Conservation (phyloP, 2,329 filamentous ascomycete species). For the Colletotrichum lentis region DNA sequence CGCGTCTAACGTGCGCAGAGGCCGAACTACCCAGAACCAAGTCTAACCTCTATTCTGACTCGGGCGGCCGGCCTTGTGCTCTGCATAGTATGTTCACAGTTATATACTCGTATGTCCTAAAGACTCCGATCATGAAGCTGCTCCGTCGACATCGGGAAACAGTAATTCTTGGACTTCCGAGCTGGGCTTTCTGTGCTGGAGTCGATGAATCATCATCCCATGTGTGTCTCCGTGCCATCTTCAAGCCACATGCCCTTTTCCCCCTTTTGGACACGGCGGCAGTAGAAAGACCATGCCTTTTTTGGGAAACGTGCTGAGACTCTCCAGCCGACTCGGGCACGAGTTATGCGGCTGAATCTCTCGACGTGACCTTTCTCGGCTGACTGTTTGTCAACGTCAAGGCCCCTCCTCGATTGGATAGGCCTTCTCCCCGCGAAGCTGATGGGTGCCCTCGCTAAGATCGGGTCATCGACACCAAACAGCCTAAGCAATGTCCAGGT, state of each 20-base stretch:
- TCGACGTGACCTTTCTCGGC: constrained; percentile 4
- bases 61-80: no score
- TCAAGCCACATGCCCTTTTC: constrained; percentile 16
- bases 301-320: neutral
- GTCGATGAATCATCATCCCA: constrained; percentile 31
- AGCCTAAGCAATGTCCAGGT: neutral
- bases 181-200: neutral
- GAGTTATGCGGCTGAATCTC: neutral
- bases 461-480: neutral
- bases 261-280: constrained; percentile 1
- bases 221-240: neutral
- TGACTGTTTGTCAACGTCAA: neutral
- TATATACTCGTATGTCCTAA: no score
- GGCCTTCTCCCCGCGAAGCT: no score
- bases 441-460: neutral
- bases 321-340: neutral
- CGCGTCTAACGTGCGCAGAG: neutral
- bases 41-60: neutral
- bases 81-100: no score
- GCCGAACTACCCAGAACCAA: neutral
- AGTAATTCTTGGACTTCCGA: neutral
- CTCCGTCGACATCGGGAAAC: neutral
- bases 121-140: neutral
- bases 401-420: neutral
- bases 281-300: neutral